Base-by-base conservation (phyloP, 441 rosid species). In the Rhodomyrtus psidioides region DNA sequence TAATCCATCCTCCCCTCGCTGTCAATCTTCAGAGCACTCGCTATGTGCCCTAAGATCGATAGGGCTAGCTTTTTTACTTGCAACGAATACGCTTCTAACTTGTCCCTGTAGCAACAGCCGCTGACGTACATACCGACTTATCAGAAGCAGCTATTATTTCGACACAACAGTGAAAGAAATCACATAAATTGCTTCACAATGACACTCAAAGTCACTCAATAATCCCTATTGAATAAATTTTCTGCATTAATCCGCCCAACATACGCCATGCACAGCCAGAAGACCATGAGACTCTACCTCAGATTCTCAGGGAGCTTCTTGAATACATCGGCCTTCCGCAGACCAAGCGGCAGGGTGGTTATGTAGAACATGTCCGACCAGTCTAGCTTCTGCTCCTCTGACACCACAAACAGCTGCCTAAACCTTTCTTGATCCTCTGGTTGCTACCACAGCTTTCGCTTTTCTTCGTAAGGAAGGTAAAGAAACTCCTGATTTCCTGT, bases 1-100 rank as follows among this genome's bases (percentile, higher is more conserved):
- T 89, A 90, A 55, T 92, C 92, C 91, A 92, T 91, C 83, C 94
- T 93, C 58, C 90, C 93, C n/a, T 87, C 84, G 59, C 28, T 55
- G 23, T 89, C 89, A 84, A 90, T 34, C 79, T 28, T 57, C 59
- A 89, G 86, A 57, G 90, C 92, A 58, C 57, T 86, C 14, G 81
- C 91, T 86, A 90, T 88, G 62, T 51, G 65, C 15, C 51, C 87
- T 28, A 88, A 79, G 21, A 88, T 84, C 9, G 19, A 79, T 76
- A 84, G 26, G 14, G 89, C 89, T n/a, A 88, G 84, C 49, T 70
- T 82, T 44, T 84, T 88, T 56, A 55, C 82, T 86, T 90, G 88
- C 24, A 17, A 14, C 6, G 74, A 65, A 85, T 90, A 88, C 14
- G 51, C 21, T 57, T 89, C 91, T 44, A 89, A n/a, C 74, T 76